Percentiles rank a stretch among this genome's conserved stretches.
These are phyloP conservation scores for Pseudogymnoascus sp. DNA, from an alignment of 2,329 filamentous ascomycete species.

Conservation along the genomic window DNA sequence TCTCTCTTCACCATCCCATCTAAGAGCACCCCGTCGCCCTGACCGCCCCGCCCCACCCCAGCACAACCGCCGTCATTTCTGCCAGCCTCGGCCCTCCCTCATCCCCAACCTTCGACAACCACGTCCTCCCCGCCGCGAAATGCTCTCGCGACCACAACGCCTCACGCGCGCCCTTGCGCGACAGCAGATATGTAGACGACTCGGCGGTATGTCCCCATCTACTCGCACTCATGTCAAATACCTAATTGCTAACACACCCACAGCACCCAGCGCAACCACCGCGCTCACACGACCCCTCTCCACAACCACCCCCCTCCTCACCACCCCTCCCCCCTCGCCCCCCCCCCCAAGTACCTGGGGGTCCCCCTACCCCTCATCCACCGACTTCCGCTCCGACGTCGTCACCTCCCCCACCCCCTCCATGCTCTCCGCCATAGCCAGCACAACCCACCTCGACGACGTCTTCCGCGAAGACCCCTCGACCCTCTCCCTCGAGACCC, in stretches of 20 bases:
- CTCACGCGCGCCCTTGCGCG: not conserved
- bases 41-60: not conserved
- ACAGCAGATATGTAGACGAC: not conserved
- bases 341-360: conserved; percentile 20
- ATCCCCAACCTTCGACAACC: not conserved
- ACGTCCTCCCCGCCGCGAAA: too few relatives aligned
- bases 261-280: not conserved
- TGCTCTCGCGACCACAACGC: not conserved
- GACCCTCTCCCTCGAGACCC: conserved; percentile 66
- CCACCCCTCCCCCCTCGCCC: not conserved
- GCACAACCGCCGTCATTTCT: not conserved
- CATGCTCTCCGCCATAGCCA: conserved; percentile 73
- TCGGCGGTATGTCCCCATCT: not conserved
- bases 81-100: not conserved
- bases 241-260: not conserved
- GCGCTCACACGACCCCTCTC: not conserved
- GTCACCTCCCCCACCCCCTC: conserved; percentile 68
- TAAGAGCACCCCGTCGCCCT: not conserved
- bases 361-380: conserved; percentile 24
- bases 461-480: conserved; percentile 74
- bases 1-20: not conserved
- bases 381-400: conserved; percentile 42
- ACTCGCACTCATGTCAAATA: not conserved
- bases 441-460: conserved; percentile 72
- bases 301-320: not conserved